Evolutionary conservation across 768 basidiomycete genomes (phyloP), one percentile per base, ranked within the genome.

Genomic region (Tricholoma bakamatsutake): DNA sequence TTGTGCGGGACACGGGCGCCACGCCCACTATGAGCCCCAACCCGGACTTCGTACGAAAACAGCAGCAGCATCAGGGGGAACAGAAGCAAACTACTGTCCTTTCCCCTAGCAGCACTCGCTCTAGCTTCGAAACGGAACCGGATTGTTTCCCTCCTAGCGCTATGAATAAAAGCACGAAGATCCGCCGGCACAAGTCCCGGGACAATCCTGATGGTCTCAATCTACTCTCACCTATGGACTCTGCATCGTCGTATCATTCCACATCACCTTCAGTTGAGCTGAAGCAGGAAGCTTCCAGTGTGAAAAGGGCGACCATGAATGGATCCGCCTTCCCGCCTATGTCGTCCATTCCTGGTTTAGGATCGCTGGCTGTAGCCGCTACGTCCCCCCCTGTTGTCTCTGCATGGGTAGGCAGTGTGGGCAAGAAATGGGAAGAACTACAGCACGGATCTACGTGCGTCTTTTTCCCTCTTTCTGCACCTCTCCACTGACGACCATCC

Each of bases 381-480:
- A 56, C 58, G 24, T 50, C 58, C 8, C 56, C 61, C 12, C 67
- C 62, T 46, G 59, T 61, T 21, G 46, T 48, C 17, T 65, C 74
- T 17, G 69, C 79, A 5, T 84, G 81, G 82, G 74, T 84, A 57
- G 84, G 78, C 33, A 83, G 61, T 48, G 73, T 87, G 51, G 81
- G 85, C 15, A 83, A 79, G 69, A 82, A 79, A 60, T 79, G 82
- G 69, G 81, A 77, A 56, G 82, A 81, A 60, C 61, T 87, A 27
- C 81, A 80, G 64, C 72, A 71, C 15, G 75, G 75, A 54, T 70
- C 78, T 37, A 79, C 79, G 84, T 87, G 63, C 59, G 82, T 81
- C 42, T 37, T 48, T 52, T 35, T 55, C 47, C 15, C n/a, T 39
- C n/a, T 43, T 30, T 9, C 3, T 52, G 37, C 7, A 18, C 21